These are phyloP conservation scores for Fusarium sp. DNA, from an alignment of 2,329 filamentous ascomycete species.

Conservation along the genomic window DNA sequence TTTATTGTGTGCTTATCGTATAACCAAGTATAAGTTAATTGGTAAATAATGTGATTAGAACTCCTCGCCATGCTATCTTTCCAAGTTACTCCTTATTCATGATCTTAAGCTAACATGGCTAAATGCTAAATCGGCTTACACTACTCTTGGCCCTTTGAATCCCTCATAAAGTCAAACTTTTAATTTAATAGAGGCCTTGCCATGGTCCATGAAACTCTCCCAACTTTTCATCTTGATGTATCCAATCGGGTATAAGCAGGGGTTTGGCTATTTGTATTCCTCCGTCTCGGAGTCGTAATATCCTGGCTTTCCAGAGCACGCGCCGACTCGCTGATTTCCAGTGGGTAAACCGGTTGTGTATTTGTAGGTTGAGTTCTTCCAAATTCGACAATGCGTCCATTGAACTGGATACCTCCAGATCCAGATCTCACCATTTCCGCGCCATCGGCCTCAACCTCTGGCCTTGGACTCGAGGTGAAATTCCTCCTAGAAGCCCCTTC, in stretches of 20 bases:
- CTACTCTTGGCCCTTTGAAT: background rate
- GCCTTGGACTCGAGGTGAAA: conserved; percentile 2
- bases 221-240: background rate
- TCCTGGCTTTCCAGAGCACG: conserved; percentile 14
- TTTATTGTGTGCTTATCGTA: too few species aligned
- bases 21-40: background rate
- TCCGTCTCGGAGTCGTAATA: background rate
- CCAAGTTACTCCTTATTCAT: background rate
- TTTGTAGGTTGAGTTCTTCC: conserved; percentile 24
- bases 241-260: background rate
- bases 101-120: background rate
- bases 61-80: background rate
- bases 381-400: conserved; percentile 41
- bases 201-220: background rate
- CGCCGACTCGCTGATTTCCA: conserved; percentile 26
- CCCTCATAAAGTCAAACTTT: background rate
- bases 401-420: conserved; percentile 43
- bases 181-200: background rate
- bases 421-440: conserved; percentile 43
- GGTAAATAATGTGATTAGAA: too few species aligned
- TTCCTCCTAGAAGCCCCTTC: conserved; percentile 16
- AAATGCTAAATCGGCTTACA: background rate
- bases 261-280: background rate
- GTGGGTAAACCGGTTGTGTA: conserved; percentile 25
- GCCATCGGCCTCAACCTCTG: conserved; percentile 7